These are phyloP conservation scores for Penicillium flavigenum DNA, from an alignment of 495 filamentous ascomycete genomes.

Conservation along the genomic window DNA sequence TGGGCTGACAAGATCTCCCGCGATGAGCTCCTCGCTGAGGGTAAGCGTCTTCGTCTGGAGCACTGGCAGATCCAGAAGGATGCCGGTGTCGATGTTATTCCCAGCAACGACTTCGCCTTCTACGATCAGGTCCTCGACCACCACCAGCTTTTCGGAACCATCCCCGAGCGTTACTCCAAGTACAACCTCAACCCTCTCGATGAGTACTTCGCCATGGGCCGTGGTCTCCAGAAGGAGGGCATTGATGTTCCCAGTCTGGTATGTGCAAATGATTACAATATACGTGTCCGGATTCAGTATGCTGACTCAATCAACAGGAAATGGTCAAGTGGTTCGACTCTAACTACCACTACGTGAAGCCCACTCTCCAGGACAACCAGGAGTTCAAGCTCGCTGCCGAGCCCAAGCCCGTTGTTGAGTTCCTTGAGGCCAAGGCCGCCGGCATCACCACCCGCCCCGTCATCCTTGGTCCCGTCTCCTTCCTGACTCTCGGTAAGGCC, in stretches of 20 bases:
- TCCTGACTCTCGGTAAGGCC: constrained; percentile 93
- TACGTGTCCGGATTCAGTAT: background rate
- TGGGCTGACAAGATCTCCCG: constrained; percentile 93
- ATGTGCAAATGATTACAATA: constrained; percentile 21
- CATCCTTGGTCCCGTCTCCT: constrained; percentile 91
- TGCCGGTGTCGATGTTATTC: constrained; percentile 93
- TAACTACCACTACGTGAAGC: constrained; percentile 99
- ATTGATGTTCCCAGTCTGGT: constrained; percentile 87
- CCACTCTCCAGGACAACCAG: constrained; percentile 93
- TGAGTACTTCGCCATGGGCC: constrained; percentile 99
- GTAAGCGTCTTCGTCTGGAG: constrained; percentile 89
- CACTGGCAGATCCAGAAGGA: constrained; percentile 99
- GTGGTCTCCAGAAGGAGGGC: constrained; percentile 85
- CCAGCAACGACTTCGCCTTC: constrained; percentile 98
- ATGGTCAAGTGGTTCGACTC: constrained; percentile 99
- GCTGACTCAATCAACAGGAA: constrained; percentile 53
- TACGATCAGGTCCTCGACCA: constrained; percentile 99
- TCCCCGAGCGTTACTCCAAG: constrained; percentile 86
- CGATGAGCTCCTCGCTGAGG: constrained; percentile 83
- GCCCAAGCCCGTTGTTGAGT: constrained; percentile 93
- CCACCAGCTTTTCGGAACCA: constrained; percentile 95
- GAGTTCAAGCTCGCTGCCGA: constrained; percentile 80
- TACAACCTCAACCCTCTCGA: constrained; percentile 83
- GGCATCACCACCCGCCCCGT: constrained; percentile 91
- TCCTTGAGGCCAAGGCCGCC: constrained; percentile 94